Evolutionary conservation across 1,284 basidiomycete genomes (phyloP).

Genomic region (Prillingera fragicola): DNA sequence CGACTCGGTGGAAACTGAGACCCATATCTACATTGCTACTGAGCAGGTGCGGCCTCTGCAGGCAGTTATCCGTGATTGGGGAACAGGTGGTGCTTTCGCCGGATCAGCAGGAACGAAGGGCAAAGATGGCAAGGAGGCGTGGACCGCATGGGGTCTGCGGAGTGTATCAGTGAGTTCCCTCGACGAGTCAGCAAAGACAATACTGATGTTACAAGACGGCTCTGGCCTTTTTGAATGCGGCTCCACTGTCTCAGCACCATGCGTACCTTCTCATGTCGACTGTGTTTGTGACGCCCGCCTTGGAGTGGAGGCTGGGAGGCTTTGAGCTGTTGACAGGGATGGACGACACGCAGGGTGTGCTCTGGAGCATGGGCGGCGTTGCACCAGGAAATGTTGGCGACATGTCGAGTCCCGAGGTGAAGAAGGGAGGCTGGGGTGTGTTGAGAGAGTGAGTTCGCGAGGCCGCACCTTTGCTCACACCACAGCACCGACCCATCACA

Average conservation of each 20-base stretch:
- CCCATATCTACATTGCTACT: constrained; percentile 84
- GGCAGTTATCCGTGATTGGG: constrained; percentile 60
- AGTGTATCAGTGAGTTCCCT: constrained; percentile 68
- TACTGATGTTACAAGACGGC: constrained; percentile 61
- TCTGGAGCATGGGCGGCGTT: constrained; percentile 65
- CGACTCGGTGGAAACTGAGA: constrained; percentile 84
- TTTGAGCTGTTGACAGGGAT: constrained; percentile 73
- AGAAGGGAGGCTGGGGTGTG: constrained; percentile 74
- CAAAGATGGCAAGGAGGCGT: constrained; percentile 68
- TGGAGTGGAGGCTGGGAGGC: constrained; percentile 94
- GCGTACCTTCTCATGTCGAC: constrained; percentile 66
- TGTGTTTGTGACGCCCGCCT: constrained; percentile 73
- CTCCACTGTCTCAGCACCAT: constrained; percentile 80
- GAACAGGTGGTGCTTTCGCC: constrained; percentile 30
- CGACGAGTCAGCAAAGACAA: no score
- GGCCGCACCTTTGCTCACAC: background rate
- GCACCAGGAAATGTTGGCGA: constrained; percentile 58
- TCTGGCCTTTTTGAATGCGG: constrained; percentile 82
- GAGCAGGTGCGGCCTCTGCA: constrained; percentile 80
- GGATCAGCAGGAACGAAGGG: constrained; percentile 41
- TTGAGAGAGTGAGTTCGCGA: constrained; percentile 65
- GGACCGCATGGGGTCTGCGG: constrained; percentile 90
- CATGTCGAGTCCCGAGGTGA: constrained; percentile 77
- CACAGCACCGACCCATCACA: constrained; percentile 63
- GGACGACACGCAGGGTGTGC: constrained; percentile 41